phyloP scores from a whole-genome alignment of 306 rosid genomes.

The Purshia tridentata region DNA sequence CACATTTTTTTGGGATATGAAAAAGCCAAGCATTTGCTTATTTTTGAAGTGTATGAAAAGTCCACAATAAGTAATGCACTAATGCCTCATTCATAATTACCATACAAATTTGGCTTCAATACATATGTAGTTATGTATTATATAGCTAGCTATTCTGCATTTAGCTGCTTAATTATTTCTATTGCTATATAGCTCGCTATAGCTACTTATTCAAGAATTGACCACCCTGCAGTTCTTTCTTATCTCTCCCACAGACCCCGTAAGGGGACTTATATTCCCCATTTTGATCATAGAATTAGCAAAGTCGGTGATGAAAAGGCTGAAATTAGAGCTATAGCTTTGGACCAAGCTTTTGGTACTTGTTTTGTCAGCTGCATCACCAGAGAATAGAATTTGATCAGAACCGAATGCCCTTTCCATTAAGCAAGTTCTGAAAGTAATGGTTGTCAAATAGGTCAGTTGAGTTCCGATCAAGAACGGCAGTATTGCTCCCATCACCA shows the following conservation, averaged over 20 bases:
- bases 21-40: too few relatives aligned
- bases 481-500: conserved; percentile 58
- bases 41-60: too few relatives aligned
- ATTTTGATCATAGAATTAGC: conserved; percentile 70
- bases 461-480: conserved; percentile 65
- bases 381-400: conserved; percentile 64
- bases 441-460: conserved; percentile 78
- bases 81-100: too few relatives aligned
- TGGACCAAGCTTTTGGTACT: conserved; percentile 49
- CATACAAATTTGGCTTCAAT: too few relatives aligned
- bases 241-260: conserved; percentile 73
- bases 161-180: too few relatives aligned
- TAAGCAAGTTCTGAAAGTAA: conserved; percentile 64
- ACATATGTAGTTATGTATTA: too few relatives aligned
- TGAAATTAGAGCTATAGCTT: conserved; percentile 39
- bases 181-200: too few relatives aligned
- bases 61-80: too few relatives aligned
- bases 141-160: too few relatives aligned
- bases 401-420: conserved; percentile 63
- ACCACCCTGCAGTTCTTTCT: conserved; percentile 64
- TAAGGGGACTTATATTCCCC: conserved; percentile 67
- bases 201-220: conserved; percentile 28
- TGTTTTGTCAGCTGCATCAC: conserved; percentile 42
- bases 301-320: conserved; percentile 58
- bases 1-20: too few relatives aligned